Evolutionary conservation across 805 yeast species (phyloP).

Genomic region (Saccharomycopsis fermentans): DNA sequence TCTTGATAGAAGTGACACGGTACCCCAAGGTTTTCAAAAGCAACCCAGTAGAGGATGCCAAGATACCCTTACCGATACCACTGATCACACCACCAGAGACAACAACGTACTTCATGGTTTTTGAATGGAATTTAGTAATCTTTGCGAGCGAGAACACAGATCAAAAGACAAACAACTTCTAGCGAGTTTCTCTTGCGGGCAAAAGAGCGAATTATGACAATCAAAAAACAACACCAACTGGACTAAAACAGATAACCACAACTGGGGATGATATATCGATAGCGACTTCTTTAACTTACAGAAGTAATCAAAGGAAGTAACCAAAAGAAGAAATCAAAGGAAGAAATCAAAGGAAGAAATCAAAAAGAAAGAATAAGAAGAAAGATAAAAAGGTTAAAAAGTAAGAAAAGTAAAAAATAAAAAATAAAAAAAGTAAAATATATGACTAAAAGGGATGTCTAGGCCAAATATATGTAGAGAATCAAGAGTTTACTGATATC

Average conservation of each 20-base stretch:
- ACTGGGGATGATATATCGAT: not conserved
- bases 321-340: not conserved
- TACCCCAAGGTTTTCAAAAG: constrained; percentile 86
- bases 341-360: not conserved
- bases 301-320: not conserved
- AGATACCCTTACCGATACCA: constrained; percentile 98
- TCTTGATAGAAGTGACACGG: constrained; percentile 93
- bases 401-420: not conserved
- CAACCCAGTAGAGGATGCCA: constrained; percentile 95
- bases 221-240: not conserved
- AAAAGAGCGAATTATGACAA: too few species aligned
- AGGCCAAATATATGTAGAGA: too few species aligned
- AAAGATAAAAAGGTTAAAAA: not conserved
- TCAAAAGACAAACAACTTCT: too few species aligned
- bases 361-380: not conserved
- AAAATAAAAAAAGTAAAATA: not conserved
- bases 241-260: not conserved
- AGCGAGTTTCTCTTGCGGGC: too few species aligned
- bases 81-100: constrained; percentile 99
- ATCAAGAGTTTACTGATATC: too few species aligned
- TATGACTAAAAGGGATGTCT: not conserved
- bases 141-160: too few species aligned
- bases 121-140: not conserved
- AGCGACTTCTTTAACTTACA: not conserved
- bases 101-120: constrained; percentile 89